These are phyloP conservation scores for Acanthamoeba healyi DNA, from an alignment of 208 protist species.

Conservation along the genomic window DNA sequence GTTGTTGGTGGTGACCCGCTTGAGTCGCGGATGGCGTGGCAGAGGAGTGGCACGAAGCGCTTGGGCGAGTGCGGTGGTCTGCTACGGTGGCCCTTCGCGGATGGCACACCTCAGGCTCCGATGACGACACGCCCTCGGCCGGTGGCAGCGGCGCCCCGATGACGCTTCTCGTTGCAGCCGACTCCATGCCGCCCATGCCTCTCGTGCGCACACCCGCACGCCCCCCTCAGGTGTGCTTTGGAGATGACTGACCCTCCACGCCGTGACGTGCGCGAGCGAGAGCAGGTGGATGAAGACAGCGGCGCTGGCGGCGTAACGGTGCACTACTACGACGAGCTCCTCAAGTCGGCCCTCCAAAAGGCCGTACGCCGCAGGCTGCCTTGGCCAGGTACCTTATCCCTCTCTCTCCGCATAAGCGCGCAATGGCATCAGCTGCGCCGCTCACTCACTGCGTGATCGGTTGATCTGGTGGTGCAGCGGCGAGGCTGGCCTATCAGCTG, in stretches of 20 bases:
- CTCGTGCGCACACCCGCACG: neutral
- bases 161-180: neutral
- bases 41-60: neutral
- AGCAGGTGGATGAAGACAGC: neutral
- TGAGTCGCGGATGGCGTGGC: no score
- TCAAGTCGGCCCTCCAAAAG: conserved; percentile 60
- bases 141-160: neutral
- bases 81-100: neutral
- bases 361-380: conserved; percentile 17
- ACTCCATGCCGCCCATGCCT: neutral
- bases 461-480: neutral
- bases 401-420: neutral
- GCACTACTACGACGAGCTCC: conserved; percentile 58
- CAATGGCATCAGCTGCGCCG: no score
- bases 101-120: neutral
- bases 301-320: neutral
- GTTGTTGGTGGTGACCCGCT: no score
- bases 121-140: no score
- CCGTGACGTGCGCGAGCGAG: no score
- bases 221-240: neutral
- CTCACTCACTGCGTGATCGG: neutral
- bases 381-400: neutral
- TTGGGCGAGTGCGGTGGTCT: neutral
- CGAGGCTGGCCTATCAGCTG: conserved; percentile 31
- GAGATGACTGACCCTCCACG: neutral